phyloP scores from a whole-genome alignment of 306 rosid species.

The Alnus rubra region DNA sequence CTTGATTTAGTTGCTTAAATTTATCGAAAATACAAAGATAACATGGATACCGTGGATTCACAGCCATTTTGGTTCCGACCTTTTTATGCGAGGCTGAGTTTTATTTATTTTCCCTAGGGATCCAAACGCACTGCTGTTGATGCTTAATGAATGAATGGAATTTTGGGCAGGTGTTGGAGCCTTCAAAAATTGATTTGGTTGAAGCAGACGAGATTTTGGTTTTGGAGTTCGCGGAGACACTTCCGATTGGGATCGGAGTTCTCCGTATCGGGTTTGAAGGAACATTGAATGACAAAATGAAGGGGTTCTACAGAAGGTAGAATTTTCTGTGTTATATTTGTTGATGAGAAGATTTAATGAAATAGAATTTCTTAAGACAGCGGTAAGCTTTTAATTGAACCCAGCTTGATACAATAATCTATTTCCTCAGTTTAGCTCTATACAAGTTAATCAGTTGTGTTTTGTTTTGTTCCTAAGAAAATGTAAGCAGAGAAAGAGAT shows the following conservation, averaged over 20 bases:
- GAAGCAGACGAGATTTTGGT: conserved; percentile 73
- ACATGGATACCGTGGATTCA: neutral
- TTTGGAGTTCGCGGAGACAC: conserved; percentile 64
- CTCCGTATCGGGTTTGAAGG: conserved; percentile 70
- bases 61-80: neutral
- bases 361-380: neutral
- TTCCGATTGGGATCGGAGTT: conserved; percentile 67
- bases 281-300: conserved; percentile 42
- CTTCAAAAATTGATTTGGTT: conserved; percentile 57
- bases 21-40: neutral
- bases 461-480: neutral
- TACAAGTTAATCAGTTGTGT: neutral
- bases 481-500: neutral
- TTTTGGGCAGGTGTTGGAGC: conserved; percentile 59
- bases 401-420: neutral
- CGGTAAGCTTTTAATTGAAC: too few relatives aligned
- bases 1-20: neutral
- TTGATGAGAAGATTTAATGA: neutral
- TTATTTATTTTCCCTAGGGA: too few relatives aligned
- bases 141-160: conserved; percentile 13
- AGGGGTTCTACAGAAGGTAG: conserved; percentile 3
- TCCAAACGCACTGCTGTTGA: conserved; percentile 10
- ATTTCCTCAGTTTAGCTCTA: neutral
- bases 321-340: too few relatives aligned
- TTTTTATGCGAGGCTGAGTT: too few relatives aligned